Evolutionary conservation across 176 grass and related monocot genomes (phyloP), one percentile per base, ranked within the genome.

Genomic region (Carex kokanica): DNA sequence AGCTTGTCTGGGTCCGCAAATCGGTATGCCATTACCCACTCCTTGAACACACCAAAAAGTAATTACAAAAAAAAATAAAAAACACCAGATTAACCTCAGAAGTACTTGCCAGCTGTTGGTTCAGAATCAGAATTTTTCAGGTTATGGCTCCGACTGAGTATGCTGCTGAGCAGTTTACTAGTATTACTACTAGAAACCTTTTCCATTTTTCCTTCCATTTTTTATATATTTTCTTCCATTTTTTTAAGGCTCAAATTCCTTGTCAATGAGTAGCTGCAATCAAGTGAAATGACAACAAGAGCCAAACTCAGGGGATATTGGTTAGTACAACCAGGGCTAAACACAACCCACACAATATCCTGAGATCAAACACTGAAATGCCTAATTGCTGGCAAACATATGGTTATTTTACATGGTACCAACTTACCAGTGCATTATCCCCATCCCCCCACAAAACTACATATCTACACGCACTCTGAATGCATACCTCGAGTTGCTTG

Each of bases 1-100:
- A 97, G 74, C 70, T 87, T 94, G 83, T 97, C 94, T 86, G 90
- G 88, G 84, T 81, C 90, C 82, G 94, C 92, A 85, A 88, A 84
- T 84, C 70, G 88, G 82, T 86, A 92, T 52, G 84, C 88, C 88
- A 86, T 86, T 62, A 97, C 80, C 88, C 87, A 83, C 69, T 97
- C 94, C 91, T 97, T 78, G 25, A 78, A 84, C 67, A 87, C 0
- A 66, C 74, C 23, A 64, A 47, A 83, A 86, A 5, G 36, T 38
- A 38, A 38, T 38, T 36, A 4, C 85, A 43, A 69, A 38, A 75
- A 32, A 20, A 65, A 54, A 56, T 17, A 68, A 64, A 36, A 77
- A 77, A 24, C 9, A 54, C 49, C 45, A 51, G 8, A 60, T 41
- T 78, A 56, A 55, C 49, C 51, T 34, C 51, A 78, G 24, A 31